These are phyloP conservation scores for Candida frijolesensis DNA, from an alignment of 1,139 yeast species.

Conservation along the genomic window DNA sequence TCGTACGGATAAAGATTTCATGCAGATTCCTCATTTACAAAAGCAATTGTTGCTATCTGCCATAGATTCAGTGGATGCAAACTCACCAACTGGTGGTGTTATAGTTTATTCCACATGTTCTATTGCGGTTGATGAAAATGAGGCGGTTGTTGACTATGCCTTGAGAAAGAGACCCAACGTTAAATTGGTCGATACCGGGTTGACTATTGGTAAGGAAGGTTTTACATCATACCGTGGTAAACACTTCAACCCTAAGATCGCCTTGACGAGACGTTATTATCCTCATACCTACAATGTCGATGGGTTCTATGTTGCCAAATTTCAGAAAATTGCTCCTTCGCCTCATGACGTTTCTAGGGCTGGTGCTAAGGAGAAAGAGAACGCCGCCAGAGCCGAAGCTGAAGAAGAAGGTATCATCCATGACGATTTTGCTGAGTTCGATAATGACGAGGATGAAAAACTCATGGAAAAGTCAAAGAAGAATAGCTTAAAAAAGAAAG, in stretches of 20 bases:
- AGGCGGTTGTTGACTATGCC: slow-evolving; percentile 98
- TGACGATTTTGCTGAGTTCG: slow-evolving; percentile 84
- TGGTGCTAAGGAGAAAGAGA: slow-evolving; percentile 87
- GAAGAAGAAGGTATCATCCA: slow-evolving; percentile 80
- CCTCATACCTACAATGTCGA: slow-evolving; percentile 99
- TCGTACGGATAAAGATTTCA: slow-evolving; percentile 94
- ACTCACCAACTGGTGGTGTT: slow-evolving; percentile 88
- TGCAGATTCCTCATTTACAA: slow-evolving; percentile 95
- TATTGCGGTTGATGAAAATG: slow-evolving; percentile 97
- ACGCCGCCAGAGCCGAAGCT: slow-evolving; percentile 74
- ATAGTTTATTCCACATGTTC: slow-evolving; percentile 98
- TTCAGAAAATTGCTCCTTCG: slow-evolving; percentile 86
- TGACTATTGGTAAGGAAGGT: slow-evolving; percentile 94
- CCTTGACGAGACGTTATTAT: slow-evolving; percentile 89
- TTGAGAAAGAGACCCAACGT: slow-evolving; percentile 96
- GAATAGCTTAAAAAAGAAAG: slow-evolving; percentile 74
- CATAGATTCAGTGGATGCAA: slow-evolving; percentile 94
- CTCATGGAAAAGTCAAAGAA: slow-evolving; percentile 76
- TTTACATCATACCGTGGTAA: slow-evolving; percentile 93
- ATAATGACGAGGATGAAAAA: slow-evolving; percentile 72
- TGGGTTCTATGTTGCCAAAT: slow-evolving; percentile 97
- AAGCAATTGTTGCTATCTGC: slow-evolving; percentile 92
- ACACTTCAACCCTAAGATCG: slow-evolving; percentile 75
- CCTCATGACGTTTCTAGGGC: slow-evolving; percentile 84
- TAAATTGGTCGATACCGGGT: slow-evolving; percentile 89